phyloP scores from a whole-genome alignment of 2,329 filamentous ascomycete species.

The Fusarium nanum region DNA sequence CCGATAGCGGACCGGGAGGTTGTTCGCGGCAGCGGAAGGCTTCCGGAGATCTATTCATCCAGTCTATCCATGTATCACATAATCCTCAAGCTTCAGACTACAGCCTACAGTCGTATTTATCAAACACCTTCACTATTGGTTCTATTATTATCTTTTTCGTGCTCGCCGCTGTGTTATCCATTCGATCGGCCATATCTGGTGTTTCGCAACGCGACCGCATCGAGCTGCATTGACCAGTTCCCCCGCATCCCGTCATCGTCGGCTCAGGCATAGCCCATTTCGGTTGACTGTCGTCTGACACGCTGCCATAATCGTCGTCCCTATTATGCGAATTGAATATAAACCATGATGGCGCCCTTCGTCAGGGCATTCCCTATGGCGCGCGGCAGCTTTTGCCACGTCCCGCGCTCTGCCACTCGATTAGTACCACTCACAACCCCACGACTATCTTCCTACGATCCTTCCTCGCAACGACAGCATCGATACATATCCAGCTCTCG shows the following conservation, averaged over 20 bases:
- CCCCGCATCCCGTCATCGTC: constrained; percentile 46
- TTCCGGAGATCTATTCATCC: constrained; percentile 7
- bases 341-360: constrained; percentile 43
- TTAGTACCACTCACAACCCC: constrained; percentile 3
- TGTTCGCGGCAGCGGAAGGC: constrained; percentile 19
- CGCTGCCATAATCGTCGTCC: constrained; percentile 3
- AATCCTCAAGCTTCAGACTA: not conserved
- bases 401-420: constrained; percentile 19
- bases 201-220: constrained; percentile 24
- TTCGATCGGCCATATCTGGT: constrained; percentile 29
- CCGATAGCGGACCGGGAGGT: constrained; percentile 38
- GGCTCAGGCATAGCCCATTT: constrained; percentile 32
- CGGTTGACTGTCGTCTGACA: constrained; percentile 37
- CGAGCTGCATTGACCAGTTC: constrained; percentile 28
- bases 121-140: not conserved
- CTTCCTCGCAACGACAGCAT: constrained; percentile 32
- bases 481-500: constrained; percentile 43
- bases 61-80: constrained; percentile 8
- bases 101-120: not conserved
- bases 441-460: constrained; percentile 2
- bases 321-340: constrained; percentile 42
- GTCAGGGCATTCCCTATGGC: constrained; percentile 39
- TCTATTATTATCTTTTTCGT: not conserved
- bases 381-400: constrained; percentile 25
- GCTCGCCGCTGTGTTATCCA: not conserved